Evolutionary conservation across 305 asterid species (phyloP).

Genomic region (Fraxinus sp.): DNA sequence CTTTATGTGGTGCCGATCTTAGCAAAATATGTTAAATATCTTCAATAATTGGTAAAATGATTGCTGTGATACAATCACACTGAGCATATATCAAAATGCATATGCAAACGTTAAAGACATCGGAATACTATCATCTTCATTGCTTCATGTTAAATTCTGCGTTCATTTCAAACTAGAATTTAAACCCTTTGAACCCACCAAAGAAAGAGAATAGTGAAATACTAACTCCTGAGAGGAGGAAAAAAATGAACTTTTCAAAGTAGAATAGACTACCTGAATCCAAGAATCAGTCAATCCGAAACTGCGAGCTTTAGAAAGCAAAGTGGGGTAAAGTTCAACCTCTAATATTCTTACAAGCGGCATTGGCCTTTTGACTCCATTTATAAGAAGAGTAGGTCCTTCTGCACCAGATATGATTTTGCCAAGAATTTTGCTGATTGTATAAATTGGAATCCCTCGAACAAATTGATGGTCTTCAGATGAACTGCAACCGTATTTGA

Average conservation of each 20-base stretch:
- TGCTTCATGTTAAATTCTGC: neutral
- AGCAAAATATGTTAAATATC: neutral
- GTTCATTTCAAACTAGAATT: neutral
- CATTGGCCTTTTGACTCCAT: slow-evolving; percentile 87
- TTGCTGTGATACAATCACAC: neutral
- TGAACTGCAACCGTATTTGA: slow-evolving; percentile 73
- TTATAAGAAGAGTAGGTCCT: slow-evolving; percentile 70
- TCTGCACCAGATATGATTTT: slow-evolving; percentile 63
- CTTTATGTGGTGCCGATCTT: slow-evolving; percentile 14
- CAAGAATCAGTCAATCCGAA: slow-evolving; percentile 90
- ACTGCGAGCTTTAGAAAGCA: slow-evolving; percentile 99
- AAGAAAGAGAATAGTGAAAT: neutral
- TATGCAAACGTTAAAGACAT: neutral
- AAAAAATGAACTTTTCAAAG: slow-evolving; percentile 19
- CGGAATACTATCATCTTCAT: neutral
- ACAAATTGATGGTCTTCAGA: slow-evolving; percentile 96
- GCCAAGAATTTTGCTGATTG: slow-evolving; percentile 70
- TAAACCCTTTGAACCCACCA: neutral
- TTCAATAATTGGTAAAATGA: neutral
- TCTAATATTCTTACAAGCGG: slow-evolving; percentile 83
- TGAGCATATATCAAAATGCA: neutral
- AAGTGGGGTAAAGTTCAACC: slow-evolving; percentile 92
- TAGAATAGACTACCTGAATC: slow-evolving; percentile 66
- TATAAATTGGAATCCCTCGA: slow-evolving; percentile 87
- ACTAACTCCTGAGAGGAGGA: slow-evolving; percentile 14